These are phyloP conservation scores for Coelastrella sp. DNA, from an alignment of 139 green algal genomes.

Conservation along the genomic window DNA sequence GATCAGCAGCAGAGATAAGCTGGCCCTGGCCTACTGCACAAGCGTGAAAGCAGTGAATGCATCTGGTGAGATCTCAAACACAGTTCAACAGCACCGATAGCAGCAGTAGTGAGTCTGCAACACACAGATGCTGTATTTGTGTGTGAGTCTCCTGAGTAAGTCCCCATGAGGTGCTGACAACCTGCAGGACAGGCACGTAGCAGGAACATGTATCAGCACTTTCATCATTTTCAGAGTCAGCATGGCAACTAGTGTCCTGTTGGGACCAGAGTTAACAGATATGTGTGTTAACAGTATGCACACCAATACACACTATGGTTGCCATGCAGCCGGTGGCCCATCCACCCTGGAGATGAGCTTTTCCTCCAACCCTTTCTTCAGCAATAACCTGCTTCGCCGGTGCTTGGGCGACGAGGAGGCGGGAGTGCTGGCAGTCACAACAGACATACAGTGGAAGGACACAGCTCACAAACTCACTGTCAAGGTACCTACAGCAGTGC, in stretches of 20 bases:
- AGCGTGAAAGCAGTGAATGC: background rate
- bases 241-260: no score
- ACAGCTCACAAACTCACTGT: conserved; percentile 43
- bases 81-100: background rate
- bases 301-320: no score
- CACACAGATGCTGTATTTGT: background rate
- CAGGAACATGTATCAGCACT: no score
- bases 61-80: background rate
- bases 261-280: no score
- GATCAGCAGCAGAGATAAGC: conserved; percentile 23
- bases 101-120: background rate
- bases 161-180: no score
- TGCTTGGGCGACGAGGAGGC: conserved; percentile 5
- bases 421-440: conserved; percentile 5
- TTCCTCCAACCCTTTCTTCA: conserved; percentile 42
- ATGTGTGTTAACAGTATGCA: no score
- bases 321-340: background rate
- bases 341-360: conserved; percentile 37
- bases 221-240: no score
- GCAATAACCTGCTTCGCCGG: conserved; percentile 29
- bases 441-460: conserved; percentile 50
- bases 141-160: no score
- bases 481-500: conserved; percentile 35
- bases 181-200: no score
- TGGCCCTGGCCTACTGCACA: conserved; percentile 37